Evolutionary conservation across 1,284 basidiomycete species (phyloP).

Genomic region (Malassezia dermatis): DNA sequence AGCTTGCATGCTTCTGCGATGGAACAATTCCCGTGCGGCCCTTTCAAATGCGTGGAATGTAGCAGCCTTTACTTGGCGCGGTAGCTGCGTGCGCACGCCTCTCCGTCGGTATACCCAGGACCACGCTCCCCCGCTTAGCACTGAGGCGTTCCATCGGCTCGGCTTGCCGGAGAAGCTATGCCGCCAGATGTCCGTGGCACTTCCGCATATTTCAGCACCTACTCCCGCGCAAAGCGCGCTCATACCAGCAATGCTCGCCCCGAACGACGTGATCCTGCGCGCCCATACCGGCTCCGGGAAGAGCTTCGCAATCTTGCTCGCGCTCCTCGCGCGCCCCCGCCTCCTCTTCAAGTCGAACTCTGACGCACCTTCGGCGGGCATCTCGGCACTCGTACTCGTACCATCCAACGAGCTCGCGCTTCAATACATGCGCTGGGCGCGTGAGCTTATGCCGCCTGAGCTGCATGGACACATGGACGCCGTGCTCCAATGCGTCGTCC

Average conservation of each 20-base stretch:
- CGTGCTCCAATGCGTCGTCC: slow-evolving; percentile 33
- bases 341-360: slow-evolving; percentile 24
- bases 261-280: slow-evolving; percentile 35
- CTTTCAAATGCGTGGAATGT: not conserved
- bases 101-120: not conserved
- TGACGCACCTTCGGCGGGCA: slow-evolving; percentile 14
- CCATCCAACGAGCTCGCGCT: slow-evolving; percentile 41
- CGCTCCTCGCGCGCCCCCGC: slow-evolving; percentile 39
- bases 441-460: slow-evolving; percentile 23
- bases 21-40: not conserved
- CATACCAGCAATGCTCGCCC: slow-evolving; percentile 30
- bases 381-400: slow-evolving; percentile 36
- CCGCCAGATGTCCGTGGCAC: slow-evolving; percentile 22
- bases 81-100: not conserved
- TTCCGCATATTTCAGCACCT: slow-evolving; percentile 31
- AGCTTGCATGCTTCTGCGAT: not conserved
- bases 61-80: not conserved
- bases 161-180: slow-evolving; percentile 28
- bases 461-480: slow-evolving; percentile 24
- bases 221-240: slow-evolving; percentile 35
- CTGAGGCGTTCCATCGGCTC: slow-evolving; percentile 4
- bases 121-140: not conserved
- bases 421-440: slow-evolving; percentile 39
- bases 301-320: slow-evolving; percentile 37
- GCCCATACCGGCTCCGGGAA: slow-evolving; percentile 46